phyloP scores from a whole-genome alignment of 257 asterid genomes.

The Pogostemon cablin region DNA sequence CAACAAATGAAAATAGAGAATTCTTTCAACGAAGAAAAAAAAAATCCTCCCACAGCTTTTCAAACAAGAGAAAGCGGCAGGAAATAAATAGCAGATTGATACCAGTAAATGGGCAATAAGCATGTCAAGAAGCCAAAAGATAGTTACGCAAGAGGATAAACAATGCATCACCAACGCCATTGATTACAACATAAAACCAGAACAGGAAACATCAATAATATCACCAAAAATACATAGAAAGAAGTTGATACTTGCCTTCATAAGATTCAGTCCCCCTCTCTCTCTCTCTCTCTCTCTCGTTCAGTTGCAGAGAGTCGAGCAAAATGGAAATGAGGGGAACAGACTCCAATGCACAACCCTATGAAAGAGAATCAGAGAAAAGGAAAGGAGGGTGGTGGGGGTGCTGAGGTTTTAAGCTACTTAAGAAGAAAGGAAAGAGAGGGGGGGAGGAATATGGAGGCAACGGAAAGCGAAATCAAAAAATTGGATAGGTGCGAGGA shows the following conservation, averaged over 20 bases:
- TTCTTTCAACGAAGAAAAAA: background rate
- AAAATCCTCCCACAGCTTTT: background rate
- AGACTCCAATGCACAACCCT: slow-evolving; percentile 30
- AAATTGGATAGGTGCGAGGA: background rate
- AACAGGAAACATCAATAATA: background rate
- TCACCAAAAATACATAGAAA: background rate
- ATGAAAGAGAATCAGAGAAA: slow-evolving; percentile 27
- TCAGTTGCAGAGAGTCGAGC: slow-evolving; percentile 18
- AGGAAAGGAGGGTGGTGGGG: slow-evolving; percentile 8
- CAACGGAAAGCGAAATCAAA: slow-evolving; percentile 20
- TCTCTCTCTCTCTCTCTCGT: background rate
- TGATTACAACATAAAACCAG: background rate
- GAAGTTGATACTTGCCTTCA: background rate
- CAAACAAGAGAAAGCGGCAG: background rate
- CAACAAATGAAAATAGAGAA: background rate
- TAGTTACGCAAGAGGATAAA: slow-evolving; percentile 22
- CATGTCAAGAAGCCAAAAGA: slow-evolving; percentile 14
- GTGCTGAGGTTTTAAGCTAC: slow-evolving; percentile 47
- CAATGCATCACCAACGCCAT: slow-evolving; percentile 29
- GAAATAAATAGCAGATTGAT: slow-evolving; percentile 5
- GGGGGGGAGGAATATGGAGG: slow-evolving; percentile 34
- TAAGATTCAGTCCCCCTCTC: background rate
- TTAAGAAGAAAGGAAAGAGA: background rate
- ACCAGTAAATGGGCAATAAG: background rate
- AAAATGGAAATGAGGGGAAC: background rate